These are phyloP conservation scores for Inonotus obliquus DNA, from an alignment of 1,284 basidiomycete species.

Conservation along the genomic window DNA sequence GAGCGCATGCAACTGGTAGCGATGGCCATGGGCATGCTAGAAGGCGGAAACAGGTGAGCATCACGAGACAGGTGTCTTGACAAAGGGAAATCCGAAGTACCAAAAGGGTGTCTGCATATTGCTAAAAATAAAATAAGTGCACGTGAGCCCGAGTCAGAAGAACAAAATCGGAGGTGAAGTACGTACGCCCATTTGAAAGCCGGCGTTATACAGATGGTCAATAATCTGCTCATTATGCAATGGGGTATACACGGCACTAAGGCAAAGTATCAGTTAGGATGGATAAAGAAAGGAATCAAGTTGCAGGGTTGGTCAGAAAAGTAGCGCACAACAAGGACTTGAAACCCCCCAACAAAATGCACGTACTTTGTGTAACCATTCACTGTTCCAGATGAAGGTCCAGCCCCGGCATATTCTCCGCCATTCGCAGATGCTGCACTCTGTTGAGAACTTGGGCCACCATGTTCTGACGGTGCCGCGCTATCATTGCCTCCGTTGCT, in stretches of 20 bases:
- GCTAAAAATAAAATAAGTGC: slow-evolving; percentile 37
- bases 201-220: slow-evolving; percentile 69
- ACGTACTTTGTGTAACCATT: slow-evolving; percentile 16
- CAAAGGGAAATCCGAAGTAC: slow-evolving; percentile 39
- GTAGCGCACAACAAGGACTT: background rate
- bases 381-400: slow-evolving; percentile 8
- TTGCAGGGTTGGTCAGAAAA: background rate
- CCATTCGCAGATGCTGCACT: background rate
- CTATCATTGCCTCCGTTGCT: background rate
- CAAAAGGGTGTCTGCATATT: slow-evolving; percentile 75
- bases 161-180: slow-evolving; percentile 14
- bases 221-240: slow-evolving; percentile 68
- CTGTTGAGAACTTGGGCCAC: background rate
- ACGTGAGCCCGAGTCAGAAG: slow-evolving; percentile 11
- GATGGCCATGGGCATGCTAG: slow-evolving; percentile 71
- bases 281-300: background rate
- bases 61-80: slow-evolving; percentile 6
- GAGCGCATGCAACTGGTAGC: slow-evolving; percentile 74
- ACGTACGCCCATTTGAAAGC: slow-evolving; percentile 70
- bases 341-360: background rate
- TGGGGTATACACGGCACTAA: slow-evolving; percentile 22
- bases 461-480: background rate
- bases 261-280: background rate
- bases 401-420: slow-evolving; percentile 10
- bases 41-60: slow-evolving; percentile 18